Base-by-base conservation (phyloP, 1,284 basidiomycete genomes). In the Dichomitus squalens region DNA sequence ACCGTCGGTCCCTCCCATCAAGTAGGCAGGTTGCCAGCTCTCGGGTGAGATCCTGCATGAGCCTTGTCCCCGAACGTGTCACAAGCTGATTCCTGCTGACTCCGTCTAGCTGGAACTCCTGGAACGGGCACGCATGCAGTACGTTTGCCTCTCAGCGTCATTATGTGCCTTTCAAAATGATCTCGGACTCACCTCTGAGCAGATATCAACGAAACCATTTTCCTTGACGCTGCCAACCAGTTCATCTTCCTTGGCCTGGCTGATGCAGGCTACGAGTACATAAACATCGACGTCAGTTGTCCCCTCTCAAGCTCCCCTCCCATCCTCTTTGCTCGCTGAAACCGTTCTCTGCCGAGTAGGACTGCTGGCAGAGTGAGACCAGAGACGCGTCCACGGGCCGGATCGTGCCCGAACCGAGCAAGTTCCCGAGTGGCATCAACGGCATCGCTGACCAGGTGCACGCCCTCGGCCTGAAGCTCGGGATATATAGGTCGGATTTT, bases 111-210 rank as follows among this genome's bases (percentile, higher is more conserved):
- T 83, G 81, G 81, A 83, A 83, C 59, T 70, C 75, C 8, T 83
- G 80, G 81, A 83, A 83, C 57, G 81, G 81, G 2, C 82, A 81
- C 63, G 69, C 71, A 31, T 75, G 81, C 54, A 66, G 80, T 81
- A 64, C n/a, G n/a, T n/a, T n/a, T 27, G 52, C 57, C 16, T n/a
- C 11, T 6, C n/a, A n/a, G n/a, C 29, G 18, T 7, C 21, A 52
- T n/a, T 29, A 14, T 31, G 16, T 27, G 34, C 9, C 21, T 48
- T 31, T 11, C 29, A 52, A 57, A 20, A 12, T 55, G 52, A 12
- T 49, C 56, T 6, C 11, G 6, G n/a, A n/a, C n/a, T n/a, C n/a
- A n/a, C 29, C 6, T 36, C 27, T 9, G 8, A 1, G 5, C 53
- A 77, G 77, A 76, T 52, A 79, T 82, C 60, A 77, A 75, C 53